Conservation (phyloP, 116 monocot species). For the Cymodocea nodosa region DNA sequence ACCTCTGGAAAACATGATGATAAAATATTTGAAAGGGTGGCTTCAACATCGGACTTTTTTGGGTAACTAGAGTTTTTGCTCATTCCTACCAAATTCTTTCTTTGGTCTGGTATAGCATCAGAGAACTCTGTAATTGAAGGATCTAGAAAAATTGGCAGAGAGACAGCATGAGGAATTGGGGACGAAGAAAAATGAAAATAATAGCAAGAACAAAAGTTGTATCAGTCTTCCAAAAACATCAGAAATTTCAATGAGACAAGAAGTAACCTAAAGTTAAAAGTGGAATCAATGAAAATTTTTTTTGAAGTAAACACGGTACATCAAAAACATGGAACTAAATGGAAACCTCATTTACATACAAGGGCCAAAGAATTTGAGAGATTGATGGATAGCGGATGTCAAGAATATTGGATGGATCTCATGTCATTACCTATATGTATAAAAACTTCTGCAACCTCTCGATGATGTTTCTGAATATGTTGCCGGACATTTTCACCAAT, state of each 20-base stretch:
- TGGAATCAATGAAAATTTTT: too few relatives aligned
- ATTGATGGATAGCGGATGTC: too few relatives aligned
- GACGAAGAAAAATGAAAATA: too few relatives aligned
- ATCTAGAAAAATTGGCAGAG: conserved; percentile 28
- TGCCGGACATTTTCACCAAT: conserved; percentile 87
- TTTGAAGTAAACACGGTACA: too few relatives aligned
- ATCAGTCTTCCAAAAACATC: too few relatives aligned
- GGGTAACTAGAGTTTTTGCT: conserved; percentile 15
- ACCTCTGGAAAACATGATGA: conserved; percentile 58
- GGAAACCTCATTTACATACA: too few relatives aligned
- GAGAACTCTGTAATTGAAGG: conserved; percentile 33
- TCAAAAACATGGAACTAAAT: too few relatives aligned
- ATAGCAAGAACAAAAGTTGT: too few relatives aligned
- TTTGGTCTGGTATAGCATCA: conserved; percentile 12
- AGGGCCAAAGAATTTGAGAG: too few relatives aligned
- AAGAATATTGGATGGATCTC: too few relatives aligned
- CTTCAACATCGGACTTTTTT: conserved; percentile 28
- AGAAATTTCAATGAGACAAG: too few relatives aligned
- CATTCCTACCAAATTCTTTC: conserved; percentile 13
- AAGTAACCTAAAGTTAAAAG: too few relatives aligned
- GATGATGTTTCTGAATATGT: conserved; percentile 54
- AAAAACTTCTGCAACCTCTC: conserved; percentile 76
- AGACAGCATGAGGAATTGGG: not conserved
- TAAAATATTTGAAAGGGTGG: conserved; percentile 33
- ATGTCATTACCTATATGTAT: conserved; percentile 74